phyloP scores from a whole-genome alignment of 805 yeast genomes.

The Candida chauliodis region DNA sequence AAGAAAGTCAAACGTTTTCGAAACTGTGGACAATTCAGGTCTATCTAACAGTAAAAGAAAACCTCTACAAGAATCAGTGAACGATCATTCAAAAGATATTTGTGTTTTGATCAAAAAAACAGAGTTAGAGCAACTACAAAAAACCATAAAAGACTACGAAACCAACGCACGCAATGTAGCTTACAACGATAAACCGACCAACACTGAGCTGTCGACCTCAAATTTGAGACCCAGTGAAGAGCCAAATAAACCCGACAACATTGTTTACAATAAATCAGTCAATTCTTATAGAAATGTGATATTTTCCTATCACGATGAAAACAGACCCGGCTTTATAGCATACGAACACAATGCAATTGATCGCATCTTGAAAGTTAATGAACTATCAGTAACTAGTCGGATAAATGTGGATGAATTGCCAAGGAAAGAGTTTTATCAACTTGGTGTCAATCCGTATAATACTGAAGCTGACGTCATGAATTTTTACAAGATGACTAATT shows the following conservation, averaged over 20 bases:
- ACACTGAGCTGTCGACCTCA: background rate
- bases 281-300: constrained; percentile 4
- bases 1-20: no score
- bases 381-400: constrained; percentile 4
- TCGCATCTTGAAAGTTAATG: background rate
- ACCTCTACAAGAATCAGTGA: no score
- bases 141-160: constrained; percentile 7
- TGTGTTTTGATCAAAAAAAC: constrained; percentile 11
- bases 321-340: constrained; percentile 9
- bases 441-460: constrained; percentile 24
- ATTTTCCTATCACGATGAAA: constrained; percentile 8
- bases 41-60: no score
- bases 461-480: constrained; percentile 27
- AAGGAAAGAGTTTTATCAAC: background rate
- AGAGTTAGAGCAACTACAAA: constrained; percentile 12
- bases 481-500: constrained; percentile 23
- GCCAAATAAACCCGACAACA: background rate
- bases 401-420: constrained; percentile 5
- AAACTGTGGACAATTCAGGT: no score
- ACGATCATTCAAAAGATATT: constrained; percentile 4
- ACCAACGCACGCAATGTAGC: background rate
- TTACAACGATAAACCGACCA: background rate
- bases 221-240: background rate
- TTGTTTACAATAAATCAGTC: constrained; percentile 7
- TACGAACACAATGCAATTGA: constrained; percentile 5